A percentile compares a stretch with the other conserved stretches of the same genome.
These are phyloP conservation scores for Naganishia liquefaciens DNA, from an alignment of 1,284 basidiomycete species.

Conservation along the genomic window DNA sequence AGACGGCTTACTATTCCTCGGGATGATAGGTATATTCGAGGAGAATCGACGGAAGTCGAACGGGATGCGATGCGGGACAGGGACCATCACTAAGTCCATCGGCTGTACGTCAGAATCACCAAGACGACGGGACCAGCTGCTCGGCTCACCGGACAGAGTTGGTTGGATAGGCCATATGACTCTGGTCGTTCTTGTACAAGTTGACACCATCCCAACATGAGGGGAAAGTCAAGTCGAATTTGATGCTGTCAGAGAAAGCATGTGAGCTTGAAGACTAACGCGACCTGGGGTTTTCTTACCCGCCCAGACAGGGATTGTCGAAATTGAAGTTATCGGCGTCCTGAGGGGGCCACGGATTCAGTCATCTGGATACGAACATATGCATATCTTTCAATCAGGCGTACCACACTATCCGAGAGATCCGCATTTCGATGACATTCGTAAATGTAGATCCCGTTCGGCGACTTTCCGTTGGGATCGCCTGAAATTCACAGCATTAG, in stretches of 20 bases:
- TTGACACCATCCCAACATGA: slow-evolving; percentile 55
- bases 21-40: slow-evolving; percentile 42
- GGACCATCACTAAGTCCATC: background rate
- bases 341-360: background rate
- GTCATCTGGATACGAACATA: background rate
- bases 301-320: slow-evolving; percentile 38
- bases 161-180: slow-evolving; percentile 42
- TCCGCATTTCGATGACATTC: slow-evolving; percentile 11
- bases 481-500: slow-evolving; percentile 29
- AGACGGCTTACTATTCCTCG: slow-evolving; percentile 4
- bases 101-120: no score
- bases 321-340: slow-evolving; percentile 24
- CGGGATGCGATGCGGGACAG: slow-evolving; percentile 39
- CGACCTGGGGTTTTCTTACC: slow-evolving; percentile 39
- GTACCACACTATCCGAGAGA: slow-evolving; percentile 1
- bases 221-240: slow-evolving; percentile 45
- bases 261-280: background rate
- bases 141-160: background rate
- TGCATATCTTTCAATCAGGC: background rate
- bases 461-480: slow-evolving; percentile 32
- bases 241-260: slow-evolving; percentile 36
- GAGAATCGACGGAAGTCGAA: slow-evolving; percentile 44
- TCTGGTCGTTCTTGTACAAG: slow-evolving; percentile 40
- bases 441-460: background rate
- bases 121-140: no score